phyloP scores from a whole-genome alignment of 2,329 filamentous ascomycete species.

The Fusarium praegraminearum region DNA sequence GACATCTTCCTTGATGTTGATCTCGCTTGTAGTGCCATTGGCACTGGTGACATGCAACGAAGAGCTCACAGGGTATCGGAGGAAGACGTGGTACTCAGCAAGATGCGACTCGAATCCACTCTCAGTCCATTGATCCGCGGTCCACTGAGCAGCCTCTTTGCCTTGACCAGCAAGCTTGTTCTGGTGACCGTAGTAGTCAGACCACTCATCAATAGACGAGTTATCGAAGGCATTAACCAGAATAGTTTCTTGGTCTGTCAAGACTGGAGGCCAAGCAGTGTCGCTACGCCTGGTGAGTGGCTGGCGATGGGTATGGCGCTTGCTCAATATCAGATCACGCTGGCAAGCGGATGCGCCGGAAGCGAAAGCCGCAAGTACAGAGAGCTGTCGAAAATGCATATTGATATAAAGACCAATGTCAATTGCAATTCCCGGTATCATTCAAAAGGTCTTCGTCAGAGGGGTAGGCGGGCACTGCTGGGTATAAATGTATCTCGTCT shows the following conservation, averaged over 20 bases:
- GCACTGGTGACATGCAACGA: constrained; percentile 57
- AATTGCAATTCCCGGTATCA: not conserved
- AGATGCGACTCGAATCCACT: constrained; percentile 53
- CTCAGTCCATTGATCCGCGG: constrained; percentile 53
- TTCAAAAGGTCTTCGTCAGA: not conserved
- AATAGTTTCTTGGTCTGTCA: constrained; percentile 51
- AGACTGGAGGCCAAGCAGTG: constrained; percentile 52
- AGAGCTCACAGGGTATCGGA: constrained; percentile 71
- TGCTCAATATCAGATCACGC: constrained; percentile 46
- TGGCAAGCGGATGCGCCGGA: constrained; percentile 48
- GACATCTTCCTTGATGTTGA: constrained; percentile 78
- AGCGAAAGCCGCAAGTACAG: constrained; percentile 35
- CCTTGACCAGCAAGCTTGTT: constrained; percentile 55
- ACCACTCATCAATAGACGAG: constrained; percentile 54
- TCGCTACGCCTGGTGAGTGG: constrained; percentile 50
- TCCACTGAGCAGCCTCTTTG: constrained; percentile 56
- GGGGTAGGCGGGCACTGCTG: constrained; percentile 12
- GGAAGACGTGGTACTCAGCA: constrained; percentile 67
- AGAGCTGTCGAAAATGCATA: constrained; percentile 39
- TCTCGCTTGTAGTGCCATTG: constrained; percentile 67
- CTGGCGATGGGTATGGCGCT: constrained; percentile 51
- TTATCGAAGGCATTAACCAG: constrained; percentile 55
- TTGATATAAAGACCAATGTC: not conserved
- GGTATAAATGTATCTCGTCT: constrained; percentile 38
- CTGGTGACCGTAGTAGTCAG: constrained; percentile 56